A percentile compares a stretch with the other conserved stretches of the same genome.
Evolutionary conservation across 2,329 filamentous ascomycete genomes (phyloP).

Genomic region (Nigrospora sphaerica): DNA sequence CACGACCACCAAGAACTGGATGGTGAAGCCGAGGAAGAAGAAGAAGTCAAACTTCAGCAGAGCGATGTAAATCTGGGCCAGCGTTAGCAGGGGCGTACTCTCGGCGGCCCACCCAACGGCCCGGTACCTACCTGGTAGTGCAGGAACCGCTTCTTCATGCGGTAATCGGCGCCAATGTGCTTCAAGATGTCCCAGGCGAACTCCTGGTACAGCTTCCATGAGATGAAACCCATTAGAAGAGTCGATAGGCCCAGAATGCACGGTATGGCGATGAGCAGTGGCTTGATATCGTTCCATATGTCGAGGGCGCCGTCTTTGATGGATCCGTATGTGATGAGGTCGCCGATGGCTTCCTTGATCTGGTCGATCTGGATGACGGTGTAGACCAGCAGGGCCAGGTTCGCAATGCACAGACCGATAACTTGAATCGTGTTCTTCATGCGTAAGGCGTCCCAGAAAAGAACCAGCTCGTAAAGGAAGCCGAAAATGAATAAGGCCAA

Average conservation of each 20-base stretch:
- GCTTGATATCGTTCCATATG: conserved; percentile 64
- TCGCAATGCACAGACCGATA: conserved; percentile 90
- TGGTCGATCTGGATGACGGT: conserved; percentile 90
- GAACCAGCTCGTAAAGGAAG: conserved; percentile 82
- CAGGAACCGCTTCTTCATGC: conserved; percentile 93
- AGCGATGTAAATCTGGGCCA: conserved; percentile 81
- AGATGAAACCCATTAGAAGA: conserved; percentile 63
- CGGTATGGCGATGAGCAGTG: conserved; percentile 80
- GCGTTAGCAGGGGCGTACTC: not conserved
- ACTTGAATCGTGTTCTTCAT: conserved; percentile 98
- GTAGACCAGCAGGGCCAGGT: conserved; percentile 86
- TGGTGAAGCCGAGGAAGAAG: conserved; percentile 98
- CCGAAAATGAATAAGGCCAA: conserved; percentile 95
- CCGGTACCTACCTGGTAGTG: conserved; percentile 80
- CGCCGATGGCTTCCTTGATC: conserved; percentile 65
- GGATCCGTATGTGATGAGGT: conserved; percentile 39
- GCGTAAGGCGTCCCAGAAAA: conserved; percentile 89
- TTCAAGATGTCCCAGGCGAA: conserved; percentile 99
- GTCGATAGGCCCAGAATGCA: conserved; percentile 73
- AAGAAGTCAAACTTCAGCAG: conserved; percentile 99
- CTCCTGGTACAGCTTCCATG: conserved; percentile 96
- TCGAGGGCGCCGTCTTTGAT: conserved; percentile 16
- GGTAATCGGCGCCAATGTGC: conserved; percentile 93
- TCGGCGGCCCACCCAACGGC: not conserved
- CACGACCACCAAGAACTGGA: conserved; percentile 95